Conservation (phyloP, 441 rosid species). For the Eutrema salsugineum region DNA sequence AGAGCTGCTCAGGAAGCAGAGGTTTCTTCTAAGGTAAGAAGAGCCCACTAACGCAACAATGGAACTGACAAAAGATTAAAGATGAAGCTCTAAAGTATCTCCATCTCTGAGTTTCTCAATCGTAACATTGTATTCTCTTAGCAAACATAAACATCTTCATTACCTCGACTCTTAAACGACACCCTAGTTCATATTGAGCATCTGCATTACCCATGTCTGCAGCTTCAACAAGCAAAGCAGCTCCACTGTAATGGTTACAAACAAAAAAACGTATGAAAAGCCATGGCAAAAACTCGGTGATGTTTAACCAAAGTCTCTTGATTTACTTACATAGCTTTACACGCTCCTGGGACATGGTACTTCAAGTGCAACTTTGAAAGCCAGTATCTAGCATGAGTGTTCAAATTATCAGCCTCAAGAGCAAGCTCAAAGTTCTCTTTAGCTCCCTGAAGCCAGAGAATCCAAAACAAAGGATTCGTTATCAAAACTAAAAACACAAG, state of each 20-base stretch:
- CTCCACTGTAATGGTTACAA: slow-evolving; percentile 50
- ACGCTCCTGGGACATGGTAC: slow-evolving; percentile 82
- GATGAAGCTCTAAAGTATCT: not conserved
- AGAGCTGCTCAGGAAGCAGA: not conserved
- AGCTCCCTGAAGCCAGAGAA: slow-evolving; percentile 52
- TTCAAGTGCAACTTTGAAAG: slow-evolving; percentile 82
- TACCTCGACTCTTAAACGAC: slow-evolving; percentile 80
- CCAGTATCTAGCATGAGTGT: slow-evolving; percentile 90
- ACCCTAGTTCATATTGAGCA: slow-evolving; percentile 81
- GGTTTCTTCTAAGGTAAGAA: not conserved
- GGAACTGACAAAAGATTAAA: not conserved
- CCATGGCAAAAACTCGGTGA: not conserved
- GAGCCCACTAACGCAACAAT: not conserved
- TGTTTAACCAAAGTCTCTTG: not conserved
- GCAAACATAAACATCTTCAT: too few species aligned
- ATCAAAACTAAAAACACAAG: too few species aligned
- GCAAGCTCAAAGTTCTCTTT: slow-evolving; percentile 93
- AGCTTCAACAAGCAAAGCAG: slow-evolving; percentile 89
- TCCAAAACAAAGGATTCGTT: not conserved
- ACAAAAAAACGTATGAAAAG: not conserved
- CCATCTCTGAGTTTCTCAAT: not conserved
- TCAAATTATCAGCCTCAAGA: slow-evolving; percentile 71
- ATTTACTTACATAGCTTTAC: slow-evolving; percentile 72
- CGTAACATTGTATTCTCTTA: too few species aligned
- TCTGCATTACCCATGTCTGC: slow-evolving; percentile 93